Evolutionary conservation across 768 basidiomycete species (phyloP).

Genomic region (Leccinum variicolor): DNA sequence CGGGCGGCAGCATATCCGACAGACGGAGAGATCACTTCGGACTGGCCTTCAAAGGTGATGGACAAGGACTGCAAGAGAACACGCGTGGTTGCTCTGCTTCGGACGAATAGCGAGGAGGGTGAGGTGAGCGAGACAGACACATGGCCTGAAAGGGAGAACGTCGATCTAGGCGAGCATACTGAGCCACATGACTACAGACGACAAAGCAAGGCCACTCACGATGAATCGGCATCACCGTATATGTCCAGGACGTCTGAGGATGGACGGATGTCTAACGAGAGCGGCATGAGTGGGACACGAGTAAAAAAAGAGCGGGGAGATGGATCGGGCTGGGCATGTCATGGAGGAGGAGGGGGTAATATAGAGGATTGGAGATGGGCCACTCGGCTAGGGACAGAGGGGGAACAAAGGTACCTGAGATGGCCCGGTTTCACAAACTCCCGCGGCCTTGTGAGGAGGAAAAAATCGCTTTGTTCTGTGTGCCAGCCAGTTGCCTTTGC

Average conservation of each 20-base stretch:
- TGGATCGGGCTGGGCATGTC: slow-evolving; percentile 9
- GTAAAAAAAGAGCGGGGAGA: slow-evolving; percentile 1
- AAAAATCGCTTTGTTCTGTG: slow-evolving; percentile 24
- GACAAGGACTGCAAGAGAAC: slow-evolving; percentile 65
- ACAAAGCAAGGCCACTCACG: slow-evolving; percentile 41
- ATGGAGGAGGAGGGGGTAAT: slow-evolving; percentile 17
- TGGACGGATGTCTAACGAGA: slow-evolving; percentile 63
- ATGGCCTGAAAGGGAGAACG: slow-evolving; percentile 86
- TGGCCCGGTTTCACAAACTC: not conserved
- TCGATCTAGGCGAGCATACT: slow-evolving; percentile 49
- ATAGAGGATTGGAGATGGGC: slow-evolving; percentile 17
- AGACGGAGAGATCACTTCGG: slow-evolving; percentile 62
- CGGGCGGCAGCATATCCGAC: slow-evolving; percentile 69
- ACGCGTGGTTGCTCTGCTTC: slow-evolving; percentile 42
- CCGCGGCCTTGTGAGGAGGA: not conserved
- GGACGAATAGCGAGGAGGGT: slow-evolving; percentile 53
- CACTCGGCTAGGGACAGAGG: slow-evolving; percentile 28
- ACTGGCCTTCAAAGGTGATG: slow-evolving; percentile 83
- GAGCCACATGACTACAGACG: slow-evolving; percentile 4
- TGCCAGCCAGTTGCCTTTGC: slow-evolving; percentile 23
- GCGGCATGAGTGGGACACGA: slow-evolving; percentile 45
- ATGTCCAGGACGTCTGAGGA: slow-evolving; percentile 57
- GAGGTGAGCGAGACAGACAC: slow-evolving; percentile 63
- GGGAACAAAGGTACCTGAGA: slow-evolving; percentile 28
- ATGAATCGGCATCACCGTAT: slow-evolving; percentile 63